Evolutionary conservation across 192 early-diverging fungal genomes (phyloP), one percentile per base, ranked within the genome.

Genomic region (Pilaira anomala): DNA sequence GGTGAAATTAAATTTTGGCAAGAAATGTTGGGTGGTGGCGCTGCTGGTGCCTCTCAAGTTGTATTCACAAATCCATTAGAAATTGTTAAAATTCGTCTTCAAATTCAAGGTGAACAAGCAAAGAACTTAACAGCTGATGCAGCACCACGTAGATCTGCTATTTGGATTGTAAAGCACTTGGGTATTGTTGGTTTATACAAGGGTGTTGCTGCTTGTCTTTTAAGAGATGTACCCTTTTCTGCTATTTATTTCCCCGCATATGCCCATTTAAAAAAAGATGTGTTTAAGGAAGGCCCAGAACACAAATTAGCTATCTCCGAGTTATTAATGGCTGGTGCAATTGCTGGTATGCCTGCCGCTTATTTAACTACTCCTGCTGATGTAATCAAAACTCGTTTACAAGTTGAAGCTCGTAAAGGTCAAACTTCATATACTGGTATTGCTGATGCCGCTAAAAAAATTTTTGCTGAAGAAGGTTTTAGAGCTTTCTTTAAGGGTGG

Each of bases 51-150:
- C 45, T 91, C 84, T 48, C 90, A 92, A 74, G 90, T 92, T 14
- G 80, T 97, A 7, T 98, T 98, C 71, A 98, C 96, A 48, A 96
- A 98, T 64, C 96, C 96, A 28, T 74, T 98, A 63, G 96, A 98
- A 78, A 98, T 98, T 74, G 96, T 98, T 78, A 98, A 98, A 80
- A 98, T 98, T 76, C 90, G 93, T 55, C 85, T 98, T 61, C 96
- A 98, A 76, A 80, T 89, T 26, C 88, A 90, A 68, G 90, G 90
- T 68, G 90, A 92, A 74, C 76, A 85, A 45, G 81, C 85, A 49
- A 86, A 85, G 66, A 66, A 76, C 5, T 18, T 74, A 40, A 69
- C 75, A 14, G 54, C 74, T 3, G 33, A 36, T 36, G 44, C 13
- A 4, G 44, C 44, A 14, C 84, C 83, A 12, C 86, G 83, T 50